These are phyloP conservation scores for Lolium rigidum DNA, from an alignment of 176 grass and related monocot genomes.

Conservation along the genomic window DNA sequence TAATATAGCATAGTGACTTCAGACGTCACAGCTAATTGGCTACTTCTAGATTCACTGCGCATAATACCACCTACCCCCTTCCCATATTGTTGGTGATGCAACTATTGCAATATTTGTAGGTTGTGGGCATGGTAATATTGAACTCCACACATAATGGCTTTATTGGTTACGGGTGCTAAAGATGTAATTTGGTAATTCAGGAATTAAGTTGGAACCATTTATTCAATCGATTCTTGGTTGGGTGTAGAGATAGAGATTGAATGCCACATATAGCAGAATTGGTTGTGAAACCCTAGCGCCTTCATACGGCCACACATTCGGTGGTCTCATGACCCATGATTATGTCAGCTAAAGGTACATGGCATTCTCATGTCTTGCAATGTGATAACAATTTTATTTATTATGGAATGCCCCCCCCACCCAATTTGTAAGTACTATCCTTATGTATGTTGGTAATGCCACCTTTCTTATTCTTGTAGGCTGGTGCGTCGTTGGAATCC, in stretches of 20 bases:
- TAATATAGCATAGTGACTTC: not conserved
- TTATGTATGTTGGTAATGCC: constrained; percentile 25
- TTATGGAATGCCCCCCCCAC: not conserved
- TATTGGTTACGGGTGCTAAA: not conserved
- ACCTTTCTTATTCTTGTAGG: constrained; percentile 46
- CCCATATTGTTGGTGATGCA: not conserved
- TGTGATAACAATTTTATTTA: constrained; percentile 17
- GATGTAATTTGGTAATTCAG: not conserved
- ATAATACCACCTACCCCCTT: not conserved
- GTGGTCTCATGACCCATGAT: not conserved
- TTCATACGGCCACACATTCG: not conserved
- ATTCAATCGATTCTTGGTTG: not conserved
- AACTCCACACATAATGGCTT: not conserved
- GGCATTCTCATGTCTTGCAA: not conserved
- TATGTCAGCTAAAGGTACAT: not conserved
- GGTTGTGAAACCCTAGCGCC: not conserved
- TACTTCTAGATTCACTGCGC: not conserved
- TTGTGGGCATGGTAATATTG: not conserved
- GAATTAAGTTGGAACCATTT: not conserved
- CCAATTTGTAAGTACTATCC: not conserved
- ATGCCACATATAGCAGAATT: not conserved
- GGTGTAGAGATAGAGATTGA: not conserved
- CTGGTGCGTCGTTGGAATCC: constrained; percentile 76
- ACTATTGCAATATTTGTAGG: not conserved
- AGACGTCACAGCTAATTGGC: not conserved